Evolutionary conservation across 768 basidiomycete genomes (phyloP).

Genomic region (Suillus occidentalis): DNA sequence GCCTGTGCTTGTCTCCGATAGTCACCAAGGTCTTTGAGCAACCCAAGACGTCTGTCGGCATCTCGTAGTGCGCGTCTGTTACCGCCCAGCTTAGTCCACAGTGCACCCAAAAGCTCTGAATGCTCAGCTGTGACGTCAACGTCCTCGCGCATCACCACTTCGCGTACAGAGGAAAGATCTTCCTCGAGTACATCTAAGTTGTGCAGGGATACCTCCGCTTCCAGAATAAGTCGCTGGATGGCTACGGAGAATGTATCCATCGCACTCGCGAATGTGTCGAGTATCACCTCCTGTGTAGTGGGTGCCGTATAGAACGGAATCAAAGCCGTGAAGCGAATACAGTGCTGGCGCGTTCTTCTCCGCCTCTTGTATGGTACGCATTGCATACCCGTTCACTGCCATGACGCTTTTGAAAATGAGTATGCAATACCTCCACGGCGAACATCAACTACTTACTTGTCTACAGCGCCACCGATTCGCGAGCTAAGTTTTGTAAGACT

Average conservation of each 20-base stretch:
- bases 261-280: constrained; percentile 56
- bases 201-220: constrained; percentile 57
- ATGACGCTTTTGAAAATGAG: background rate
- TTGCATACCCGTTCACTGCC: constrained; percentile 68
- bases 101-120: constrained; percentile 55
- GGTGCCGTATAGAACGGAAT: constrained; percentile 38
- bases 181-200: constrained; percentile 66
- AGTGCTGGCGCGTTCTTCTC: constrained; percentile 26
- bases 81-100: constrained; percentile 72
- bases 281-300: constrained; percentile 46
- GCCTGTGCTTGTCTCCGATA: constrained; percentile 63
- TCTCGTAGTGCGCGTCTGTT: constrained; percentile 51
- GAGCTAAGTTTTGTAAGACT: constrained; percentile 63
- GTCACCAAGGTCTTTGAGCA: constrained; percentile 54
- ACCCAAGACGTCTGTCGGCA: constrained; percentile 48
- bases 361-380: constrained; percentile 51
- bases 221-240: constrained; percentile 60
- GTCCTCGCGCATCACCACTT: constrained; percentile 61
- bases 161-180: constrained; percentile 54
- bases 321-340: constrained; percentile 37
- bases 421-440: background rate
- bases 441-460: constrained; percentile 49
- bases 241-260: constrained; percentile 58
- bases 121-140: constrained; percentile 41
- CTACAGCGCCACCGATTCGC: constrained; percentile 72